These are phyloP conservation scores for Aspergillus sergii DNA, from an alignment of 2,329 filamentous ascomycete species.

Conservation along the genomic window DNA sequence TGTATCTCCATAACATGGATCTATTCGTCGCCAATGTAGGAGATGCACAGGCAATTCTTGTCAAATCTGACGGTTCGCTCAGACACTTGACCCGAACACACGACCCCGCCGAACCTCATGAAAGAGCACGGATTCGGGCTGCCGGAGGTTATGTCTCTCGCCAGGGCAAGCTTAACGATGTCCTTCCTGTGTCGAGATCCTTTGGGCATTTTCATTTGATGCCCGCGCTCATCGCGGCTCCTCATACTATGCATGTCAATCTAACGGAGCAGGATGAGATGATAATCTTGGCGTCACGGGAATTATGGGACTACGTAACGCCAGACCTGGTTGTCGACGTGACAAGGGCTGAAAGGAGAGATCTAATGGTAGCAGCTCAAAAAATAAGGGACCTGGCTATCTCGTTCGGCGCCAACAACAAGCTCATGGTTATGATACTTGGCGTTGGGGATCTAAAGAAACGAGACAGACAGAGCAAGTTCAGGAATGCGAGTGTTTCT, in stretches of 20 bases:
- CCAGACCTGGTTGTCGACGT: constrained; percentile 91
- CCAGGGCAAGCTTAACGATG: constrained; percentile 89
- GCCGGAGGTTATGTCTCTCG: constrained; percentile 95
- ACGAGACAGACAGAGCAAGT: constrained; percentile 69
- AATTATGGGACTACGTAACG: constrained; percentile 93
- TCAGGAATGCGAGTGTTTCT: constrained; percentile 81
- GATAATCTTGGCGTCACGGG: constrained; percentile 84
- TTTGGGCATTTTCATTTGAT: constrained; percentile 95
- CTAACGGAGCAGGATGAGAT: constrained; percentile 90
- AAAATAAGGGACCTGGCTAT: constrained; percentile 94
- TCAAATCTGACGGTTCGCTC: constrained; percentile 83
- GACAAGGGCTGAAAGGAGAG: constrained; percentile 78
- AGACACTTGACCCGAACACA: constrained; percentile 87
- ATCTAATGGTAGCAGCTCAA: constrained; percentile 93
- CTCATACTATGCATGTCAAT: constrained; percentile 75
- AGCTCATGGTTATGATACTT: constrained; percentile 99
- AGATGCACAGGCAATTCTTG: constrained; percentile 92
- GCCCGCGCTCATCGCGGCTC: constrained; percentile 89
- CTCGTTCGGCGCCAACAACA: constrained; percentile 88
- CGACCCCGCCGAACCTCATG: constrained; percentile 82
- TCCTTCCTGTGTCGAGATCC: constrained; percentile 86
- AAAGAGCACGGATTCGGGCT: constrained; percentile 87
- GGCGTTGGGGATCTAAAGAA: constrained; percentile 89
- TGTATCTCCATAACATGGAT: constrained; percentile 87
- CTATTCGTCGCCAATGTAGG: constrained; percentile 94